Evolutionary conservation across 2,329 filamentous ascomycete genomes (phyloP), one percentile per base, ranked within the genome.

Genomic region (Exophiala aquamarina): DNA sequence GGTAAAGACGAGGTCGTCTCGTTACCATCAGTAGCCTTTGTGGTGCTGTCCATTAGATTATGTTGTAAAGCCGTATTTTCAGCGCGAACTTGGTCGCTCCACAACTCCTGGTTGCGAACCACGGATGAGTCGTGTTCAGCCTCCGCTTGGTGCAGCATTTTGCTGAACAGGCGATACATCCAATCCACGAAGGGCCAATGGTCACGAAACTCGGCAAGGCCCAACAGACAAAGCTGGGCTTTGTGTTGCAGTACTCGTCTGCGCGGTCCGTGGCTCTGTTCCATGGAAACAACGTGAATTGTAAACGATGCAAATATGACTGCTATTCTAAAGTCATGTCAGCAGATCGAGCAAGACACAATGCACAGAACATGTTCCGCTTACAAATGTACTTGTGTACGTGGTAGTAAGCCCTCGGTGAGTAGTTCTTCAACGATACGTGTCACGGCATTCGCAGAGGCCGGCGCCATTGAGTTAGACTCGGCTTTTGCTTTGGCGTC

Each of bases 391-490:
- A 48, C 45, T 44, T 48, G 45, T 48, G 39, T 23, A 15, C 45
- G 38, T 33, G 45, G 39, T 21, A 48, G 45, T 4, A 48, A 39
- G 33, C 40, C 45, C 21, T 48, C 45, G 32, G 14, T 48, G 23
- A 57, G 28, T 14, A 57, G 36, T 15, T 55, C 50, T 34, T 57
- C 55, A 6, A 54, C 52, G 29, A 57, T 32, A 13, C 50, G 52
- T 2, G 52, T 55, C 4, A 55, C 54, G 9, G 26, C 32, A 43
- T 50, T 54, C 11, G 55, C 55, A 40, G 55, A 54, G 28, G 36
- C 32, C 26, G 32, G 33, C 32, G 39, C 45, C 45, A 32, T 48
- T 14, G 45, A 48, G 33, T 20, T 32, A 23, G 45, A 38, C 11
- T 48, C 45, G 33, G 17, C 26, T 15, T 48, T 43, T 6, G 31